Conservation (phyloP, 2,329 filamentous ascomycete genomes). For the Chlorencoelia australis region DNA sequence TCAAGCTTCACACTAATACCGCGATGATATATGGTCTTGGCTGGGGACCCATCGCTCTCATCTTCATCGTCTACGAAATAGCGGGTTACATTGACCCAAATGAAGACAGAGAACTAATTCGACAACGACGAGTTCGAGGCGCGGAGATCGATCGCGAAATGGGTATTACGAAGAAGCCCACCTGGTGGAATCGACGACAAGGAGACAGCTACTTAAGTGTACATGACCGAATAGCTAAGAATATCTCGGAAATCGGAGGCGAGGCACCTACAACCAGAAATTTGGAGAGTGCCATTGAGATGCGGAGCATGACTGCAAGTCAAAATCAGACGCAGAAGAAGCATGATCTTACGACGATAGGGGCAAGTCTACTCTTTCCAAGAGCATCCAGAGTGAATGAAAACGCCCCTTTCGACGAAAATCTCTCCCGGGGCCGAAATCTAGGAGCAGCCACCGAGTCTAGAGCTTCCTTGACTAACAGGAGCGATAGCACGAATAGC, state of each 20-base stretch:
- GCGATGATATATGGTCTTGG: slow-evolving; percentile 52
- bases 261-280: slow-evolving; percentile 22
- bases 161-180: slow-evolving; percentile 49
- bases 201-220: slow-evolving; percentile 18
- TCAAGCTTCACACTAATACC: slow-evolving; percentile 43
- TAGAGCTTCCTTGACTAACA: neutral
- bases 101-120: slow-evolving; percentile 58
- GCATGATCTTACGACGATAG: slow-evolving; percentile 20
- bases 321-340: too few relatives aligned
- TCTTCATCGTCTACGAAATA: slow-evolving; percentile 42
- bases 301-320: slow-evolving; percentile 28
- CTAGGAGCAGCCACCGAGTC: slow-evolving; percentile 5
- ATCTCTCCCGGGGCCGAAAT: slow-evolving; percentile 5
- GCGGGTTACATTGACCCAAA: slow-evolving; percentile 56
- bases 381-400: neutral
- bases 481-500: slow-evolving; percentile 18
- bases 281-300: slow-evolving; percentile 27
- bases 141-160: slow-evolving; percentile 47
- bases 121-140: slow-evolving; percentile 49
- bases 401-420: slow-evolving; percentile 11
- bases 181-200: slow-evolving; percentile 50
- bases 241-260: slow-evolving; percentile 29
- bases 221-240: slow-evolving; percentile 24
- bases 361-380: slow-evolving; percentile 14
- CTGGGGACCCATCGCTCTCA: slow-evolving; percentile 47